Evolutionary conservation across 2,329 filamentous ascomycete genomes (phyloP).

Genomic region (Claviceps quebecensis): DNA sequence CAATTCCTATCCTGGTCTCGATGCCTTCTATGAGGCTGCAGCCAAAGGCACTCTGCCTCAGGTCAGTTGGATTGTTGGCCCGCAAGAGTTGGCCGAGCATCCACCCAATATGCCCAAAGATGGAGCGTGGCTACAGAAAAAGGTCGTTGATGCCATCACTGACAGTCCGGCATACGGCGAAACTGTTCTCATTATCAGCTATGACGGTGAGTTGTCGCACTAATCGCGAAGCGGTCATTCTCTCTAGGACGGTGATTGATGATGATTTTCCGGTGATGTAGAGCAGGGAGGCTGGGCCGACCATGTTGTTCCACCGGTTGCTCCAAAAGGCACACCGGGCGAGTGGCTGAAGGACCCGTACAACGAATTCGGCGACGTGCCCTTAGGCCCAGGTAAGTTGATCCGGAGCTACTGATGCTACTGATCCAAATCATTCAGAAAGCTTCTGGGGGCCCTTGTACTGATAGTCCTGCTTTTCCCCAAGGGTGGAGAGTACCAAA

Average conservation of each 20-base stretch:
- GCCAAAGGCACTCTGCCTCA: conserved; percentile 34
- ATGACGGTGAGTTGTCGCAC: conserved; percentile 24
- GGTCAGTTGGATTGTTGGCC: conserved; percentile 37
- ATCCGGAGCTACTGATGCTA: too few relatives aligned
- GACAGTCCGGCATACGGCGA: conserved; percentile 32
- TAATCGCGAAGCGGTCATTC: background rate
- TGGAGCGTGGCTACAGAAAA: conserved; percentile 40
- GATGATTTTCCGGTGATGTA: conserved; percentile 6
- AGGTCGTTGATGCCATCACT: conserved; percentile 35
- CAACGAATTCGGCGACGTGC: conserved; percentile 9
- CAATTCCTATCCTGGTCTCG: conserved; percentile 30
- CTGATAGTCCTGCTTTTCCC: background rate
- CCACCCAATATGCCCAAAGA: conserved; percentile 38
- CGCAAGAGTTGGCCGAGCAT: conserved; percentile 30
- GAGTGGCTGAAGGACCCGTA: conserved; percentile 35
- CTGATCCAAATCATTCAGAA: too few relatives aligned
- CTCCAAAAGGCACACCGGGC: conserved; percentile 30
- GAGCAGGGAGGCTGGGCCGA: conserved; percentile 41
- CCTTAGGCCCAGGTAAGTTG: conserved; percentile 15
- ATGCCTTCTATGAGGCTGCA: conserved; percentile 34
- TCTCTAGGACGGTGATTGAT: background rate
- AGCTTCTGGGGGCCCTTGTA: background rate
- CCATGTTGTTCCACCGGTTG: conserved; percentile 34
- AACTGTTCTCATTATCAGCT: conserved; percentile 36
- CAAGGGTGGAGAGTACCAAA: conserved; percentile 32